Evolutionary conservation across 169 alveolate species (phyloP).

Genomic region (Plasmodium knowlesi): DNA sequence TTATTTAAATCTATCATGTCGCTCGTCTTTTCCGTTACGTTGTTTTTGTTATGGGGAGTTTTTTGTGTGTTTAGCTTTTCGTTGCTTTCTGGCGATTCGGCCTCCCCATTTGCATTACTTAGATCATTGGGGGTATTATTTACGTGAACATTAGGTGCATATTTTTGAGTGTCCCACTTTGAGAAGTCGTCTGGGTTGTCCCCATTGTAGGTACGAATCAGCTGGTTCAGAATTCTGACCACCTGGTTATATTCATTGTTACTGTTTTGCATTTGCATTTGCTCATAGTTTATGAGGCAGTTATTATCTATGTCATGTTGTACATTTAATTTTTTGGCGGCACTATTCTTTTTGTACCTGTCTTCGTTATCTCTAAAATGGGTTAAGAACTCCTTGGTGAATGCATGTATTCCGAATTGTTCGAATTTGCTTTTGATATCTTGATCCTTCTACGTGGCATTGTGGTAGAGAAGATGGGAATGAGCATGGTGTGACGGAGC

Average conservation of each 20-base stretch:
- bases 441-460: conserved; percentile 18
- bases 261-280: not conserved
- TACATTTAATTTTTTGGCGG: not conserved
- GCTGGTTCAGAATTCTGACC: conserved; percentile 22
- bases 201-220: conserved; percentile 17
- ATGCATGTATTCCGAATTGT: conserved; percentile 42
- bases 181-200: not conserved
- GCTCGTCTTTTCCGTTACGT: not conserved
- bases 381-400: conserved; percentile 34
- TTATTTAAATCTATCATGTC: not conserved
- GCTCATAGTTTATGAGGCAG: not conserved
- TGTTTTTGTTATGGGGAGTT: not conserved
- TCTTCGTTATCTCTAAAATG: conserved; percentile 61
- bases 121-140: not conserved
- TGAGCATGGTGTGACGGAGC: not conserved
- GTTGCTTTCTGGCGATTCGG: not conserved
- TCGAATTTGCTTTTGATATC: conserved; percentile 53
- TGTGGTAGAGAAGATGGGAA: not conserved
- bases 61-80: not conserved
- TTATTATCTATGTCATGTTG: not conserved
- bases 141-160: not conserved
- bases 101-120: not conserved
- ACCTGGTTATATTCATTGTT: conserved; percentile 25
- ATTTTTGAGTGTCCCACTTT: not conserved
- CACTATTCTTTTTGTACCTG: conserved; percentile 38